Base-by-base conservation (phyloP, 345 rosid species). In the Alliaria petiolata region DNA sequence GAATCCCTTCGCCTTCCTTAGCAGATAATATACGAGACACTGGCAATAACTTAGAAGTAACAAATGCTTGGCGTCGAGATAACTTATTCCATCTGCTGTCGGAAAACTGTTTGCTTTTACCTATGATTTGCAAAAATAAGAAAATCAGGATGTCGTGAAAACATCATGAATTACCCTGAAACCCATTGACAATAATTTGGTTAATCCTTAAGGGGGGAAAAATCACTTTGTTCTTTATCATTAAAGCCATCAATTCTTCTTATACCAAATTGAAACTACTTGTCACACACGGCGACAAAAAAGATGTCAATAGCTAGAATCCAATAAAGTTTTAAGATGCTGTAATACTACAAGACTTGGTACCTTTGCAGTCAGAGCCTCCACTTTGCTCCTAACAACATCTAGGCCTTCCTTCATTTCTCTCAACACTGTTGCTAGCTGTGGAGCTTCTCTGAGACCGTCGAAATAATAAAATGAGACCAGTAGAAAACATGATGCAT, bases 361-460 rank as follows among this genome's bases (percentile, higher is more conserved):
- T 44, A 95, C 97, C 91, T 88, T 91, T 8, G 79, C 85, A 50
- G 89, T 95, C 47, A 91, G 82, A 79, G 81, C 85, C 63, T 86
- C 84, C 53, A 91, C 93, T 81, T 88, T 91, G 75, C 46, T 77
- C 56, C 78, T 91, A 74, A 89, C 89, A 3, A 56, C 63, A 75
- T 95, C 96, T n/a, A 89, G 79, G 6, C 88, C 96, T 46, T 81
- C 86, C 68, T 85, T 91, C 86, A 89, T 88, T 25, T 91, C 99
- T 73, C 66, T 91, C 83, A 95, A 69, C 54, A 83, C 74, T 0
- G 81, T 49, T 55, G 79, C 87, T 67, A 95, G 76, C 55, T 84
- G 92, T 39, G 86, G 83, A 45, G 92, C 87, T 67, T 85, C 96
- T 58, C 96, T 91, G 78, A 31, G 59, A 65, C 17, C 35, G 36